Conservation (phyloP, 179 eudicot genomes). For the Patellifolia procumbens region DNA sequence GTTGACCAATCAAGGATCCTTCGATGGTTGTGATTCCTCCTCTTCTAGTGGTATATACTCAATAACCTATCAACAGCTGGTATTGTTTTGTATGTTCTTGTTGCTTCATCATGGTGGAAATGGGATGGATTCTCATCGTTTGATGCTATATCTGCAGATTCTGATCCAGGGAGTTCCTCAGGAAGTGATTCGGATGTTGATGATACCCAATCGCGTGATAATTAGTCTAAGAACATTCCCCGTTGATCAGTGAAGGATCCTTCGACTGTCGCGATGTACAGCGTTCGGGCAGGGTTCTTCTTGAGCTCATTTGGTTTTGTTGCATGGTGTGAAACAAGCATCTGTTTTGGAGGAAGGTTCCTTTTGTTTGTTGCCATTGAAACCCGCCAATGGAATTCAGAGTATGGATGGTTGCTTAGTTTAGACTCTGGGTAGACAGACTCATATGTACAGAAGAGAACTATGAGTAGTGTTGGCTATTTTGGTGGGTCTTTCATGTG, state of each 20-base stretch:
- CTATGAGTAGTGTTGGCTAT: not conserved
- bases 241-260: too few species aligned
- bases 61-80: too few species aligned
- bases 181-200: too few species aligned
- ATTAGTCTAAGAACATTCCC: too few species aligned
- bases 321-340: constrained; percentile 18
- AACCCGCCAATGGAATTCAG: constrained; percentile 1
- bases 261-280: not conserved
- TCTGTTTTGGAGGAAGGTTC: not conserved
- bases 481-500: constrained; percentile 7
- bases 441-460: constrained; percentile 23
- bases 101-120: too few species aligned
- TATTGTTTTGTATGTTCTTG: too few species aligned
- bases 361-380: constrained; percentile 10
- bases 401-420: constrained; percentile 21
- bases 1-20: not conserved
- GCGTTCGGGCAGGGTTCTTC: not conserved
- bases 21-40: too few species aligned
- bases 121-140: too few species aligned
- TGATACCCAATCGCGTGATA: too few species aligned
- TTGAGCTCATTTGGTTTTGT: not conserved
- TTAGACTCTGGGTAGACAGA: constrained; percentile 4
- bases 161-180: too few species aligned
- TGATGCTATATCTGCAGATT: too few species aligned
- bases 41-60: too few species aligned